These are phyloP conservation scores for Alternaria atra DNA, from an alignment of 2,329 filamentous ascomycete genomes.

Conservation along the genomic window DNA sequence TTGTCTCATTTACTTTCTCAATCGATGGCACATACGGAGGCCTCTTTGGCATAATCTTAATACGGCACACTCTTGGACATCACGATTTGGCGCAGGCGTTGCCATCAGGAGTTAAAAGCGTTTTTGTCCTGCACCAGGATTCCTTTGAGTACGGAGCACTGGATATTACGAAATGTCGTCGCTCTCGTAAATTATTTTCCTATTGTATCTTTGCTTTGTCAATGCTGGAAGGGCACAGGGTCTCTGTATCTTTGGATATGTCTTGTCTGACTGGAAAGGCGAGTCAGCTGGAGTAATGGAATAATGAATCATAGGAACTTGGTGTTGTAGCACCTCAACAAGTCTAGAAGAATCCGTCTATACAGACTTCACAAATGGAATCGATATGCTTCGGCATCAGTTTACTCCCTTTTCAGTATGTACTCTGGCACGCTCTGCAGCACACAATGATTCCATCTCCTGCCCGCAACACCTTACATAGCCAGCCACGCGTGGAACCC, in stretches of 20 bases:
- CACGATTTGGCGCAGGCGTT: slow-evolving; percentile 12
- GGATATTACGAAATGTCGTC: slow-evolving; percentile 7
- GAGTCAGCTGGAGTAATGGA: slow-evolving; percentile 4
- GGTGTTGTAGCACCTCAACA: neutral
- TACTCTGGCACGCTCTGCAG: neutral
- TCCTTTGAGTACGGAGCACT: neutral
- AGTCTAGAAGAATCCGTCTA: slow-evolving; percentile 1
- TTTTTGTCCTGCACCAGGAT: slow-evolving; percentile 1
- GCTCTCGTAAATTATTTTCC: neutral
- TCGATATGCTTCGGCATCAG: neutral
- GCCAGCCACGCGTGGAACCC: neutral
- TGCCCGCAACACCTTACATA: neutral
- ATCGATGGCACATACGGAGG: slow-evolving; percentile 1
- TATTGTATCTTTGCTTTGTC: neutral
- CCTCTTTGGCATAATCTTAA: slow-evolving; percentile 16
- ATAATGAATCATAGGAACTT: slow-evolving; percentile 4
- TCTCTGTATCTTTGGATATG: neutral
- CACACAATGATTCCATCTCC: neutral
- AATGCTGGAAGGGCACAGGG: neutral
- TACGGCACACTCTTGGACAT: slow-evolving; percentile 8
- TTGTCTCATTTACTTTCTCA: slow-evolving; percentile 4
- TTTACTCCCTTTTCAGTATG: neutral
- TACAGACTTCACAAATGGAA: slow-evolving; percentile 6
- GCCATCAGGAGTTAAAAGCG: slow-evolving; percentile 16
- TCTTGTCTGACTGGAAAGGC: slow-evolving; percentile 3